A percentile compares a stretch with the other conserved stretches of the same genome.
Evolutionary conservation across 345 rosid genomes (phyloP).

Genomic region (Sisymbrium altissimum): DNA sequence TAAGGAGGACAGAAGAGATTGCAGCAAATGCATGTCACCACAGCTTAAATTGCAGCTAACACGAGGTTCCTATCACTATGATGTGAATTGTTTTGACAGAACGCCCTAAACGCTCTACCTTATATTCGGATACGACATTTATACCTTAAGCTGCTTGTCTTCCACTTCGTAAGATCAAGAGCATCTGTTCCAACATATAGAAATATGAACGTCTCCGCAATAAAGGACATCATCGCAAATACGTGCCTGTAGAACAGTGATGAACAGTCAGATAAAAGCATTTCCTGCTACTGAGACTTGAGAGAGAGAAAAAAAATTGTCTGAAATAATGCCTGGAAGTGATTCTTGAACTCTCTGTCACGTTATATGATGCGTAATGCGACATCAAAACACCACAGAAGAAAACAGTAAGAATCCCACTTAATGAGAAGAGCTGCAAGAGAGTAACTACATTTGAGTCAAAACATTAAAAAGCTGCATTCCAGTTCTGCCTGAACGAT

Average conservation of each 20-base stretch:
- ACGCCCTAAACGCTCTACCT: not conserved
- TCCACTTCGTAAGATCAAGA: conserved; percentile 80
- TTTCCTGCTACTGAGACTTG: not conserved
- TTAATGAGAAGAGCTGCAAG: conserved; percentile 70
- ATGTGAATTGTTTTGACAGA: not conserved
- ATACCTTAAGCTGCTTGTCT: conserved; percentile 64
- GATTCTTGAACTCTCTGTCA: conserved; percentile 71
- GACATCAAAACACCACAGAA: conserved; percentile 85
- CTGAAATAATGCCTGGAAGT: conserved; percentile 58
- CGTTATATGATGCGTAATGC: conserved; percentile 77
- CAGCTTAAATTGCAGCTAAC: not conserved
- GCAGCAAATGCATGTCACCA: not conserved
- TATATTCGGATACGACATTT: not conserved
- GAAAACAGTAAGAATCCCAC: conserved; percentile 94
- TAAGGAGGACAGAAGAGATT: not conserved
- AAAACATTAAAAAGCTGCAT: not conserved
- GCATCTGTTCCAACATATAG: conserved; percentile 95
- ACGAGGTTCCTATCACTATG: not conserved
- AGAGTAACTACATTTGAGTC: not conserved
- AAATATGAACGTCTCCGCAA: conserved; percentile 89
- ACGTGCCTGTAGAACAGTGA: conserved; percentile 51
- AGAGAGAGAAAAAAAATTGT: not conserved
- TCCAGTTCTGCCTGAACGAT: not conserved
- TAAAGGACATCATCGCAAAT: conserved; percentile 82
- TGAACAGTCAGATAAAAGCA: not conserved